These are phyloP conservation scores for Fragaria vesca DNA, from an alignment of 306 rosid genomes.

Conservation along the genomic window DNA sequence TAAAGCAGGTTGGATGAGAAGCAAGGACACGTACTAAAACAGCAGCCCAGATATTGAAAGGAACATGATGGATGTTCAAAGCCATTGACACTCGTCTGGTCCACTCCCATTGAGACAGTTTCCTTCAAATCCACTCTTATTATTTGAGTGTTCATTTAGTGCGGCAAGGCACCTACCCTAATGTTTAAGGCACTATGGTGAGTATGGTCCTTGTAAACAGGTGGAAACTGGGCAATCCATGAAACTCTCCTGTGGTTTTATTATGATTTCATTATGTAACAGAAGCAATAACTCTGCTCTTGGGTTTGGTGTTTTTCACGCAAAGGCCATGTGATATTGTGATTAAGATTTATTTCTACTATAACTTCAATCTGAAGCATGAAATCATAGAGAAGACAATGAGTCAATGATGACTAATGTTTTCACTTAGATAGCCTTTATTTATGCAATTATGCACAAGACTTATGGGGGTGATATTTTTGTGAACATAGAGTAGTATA, in stretches of 20 bases:
- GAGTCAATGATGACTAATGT: neutral
- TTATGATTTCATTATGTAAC: slow-evolving; percentile 1
- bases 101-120: neutral
- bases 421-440: neutral
- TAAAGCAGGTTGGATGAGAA: neutral
- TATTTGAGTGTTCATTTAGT: neutral
- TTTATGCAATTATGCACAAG: neutral
- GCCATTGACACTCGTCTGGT: slow-evolving; percentile 1
- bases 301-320: neutral
- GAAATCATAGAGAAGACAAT: slow-evolving; percentile 3
- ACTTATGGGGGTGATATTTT: neutral
- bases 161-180: neutral
- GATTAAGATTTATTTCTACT: neutral
- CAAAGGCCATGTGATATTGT: neutral
- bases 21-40: neutral
- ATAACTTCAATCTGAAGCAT: slow-evolving; percentile 6
- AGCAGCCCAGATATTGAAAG: slow-evolving; percentile 7
- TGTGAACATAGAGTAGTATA: neutral
- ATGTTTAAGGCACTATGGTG: neutral
- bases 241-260: neutral
- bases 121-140: slow-evolving; percentile 18
- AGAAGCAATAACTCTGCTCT: neutral
- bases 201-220: neutral
- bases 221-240: neutral
- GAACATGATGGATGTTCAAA: neutral